These are phyloP conservation scores for Aspergillus sp. DNA, from an alignment of 2,329 filamentous ascomycete genomes.

Conservation along the genomic window DNA sequence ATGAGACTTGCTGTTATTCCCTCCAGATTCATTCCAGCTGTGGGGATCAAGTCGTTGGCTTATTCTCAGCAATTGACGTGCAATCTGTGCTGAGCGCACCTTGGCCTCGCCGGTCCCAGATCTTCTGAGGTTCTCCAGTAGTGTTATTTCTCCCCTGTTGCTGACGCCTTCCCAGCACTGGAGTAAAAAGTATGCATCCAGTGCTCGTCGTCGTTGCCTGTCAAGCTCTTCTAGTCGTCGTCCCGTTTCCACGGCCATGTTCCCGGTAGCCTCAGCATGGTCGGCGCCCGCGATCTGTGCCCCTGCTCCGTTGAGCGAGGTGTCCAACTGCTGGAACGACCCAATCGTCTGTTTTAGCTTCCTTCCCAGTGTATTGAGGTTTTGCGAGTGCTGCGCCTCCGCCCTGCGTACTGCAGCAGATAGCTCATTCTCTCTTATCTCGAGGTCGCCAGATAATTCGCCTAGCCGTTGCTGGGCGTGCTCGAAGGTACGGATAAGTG, in stretches of 20 bases:
- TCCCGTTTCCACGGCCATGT: conserved; percentile 90
- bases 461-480: conserved; percentile 56
- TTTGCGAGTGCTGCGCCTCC: conserved; percentile 88
- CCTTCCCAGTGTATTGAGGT: conserved; percentile 78
- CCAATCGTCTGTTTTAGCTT: conserved; percentile 91
- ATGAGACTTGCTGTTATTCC: conserved; percentile 53
- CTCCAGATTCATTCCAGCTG: conserved; percentile 61
- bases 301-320: conserved; percentile 68
- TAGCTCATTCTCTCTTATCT: conserved; percentile 86
- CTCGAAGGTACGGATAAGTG: conserved; percentile 93
- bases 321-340: conserved; percentile 86
- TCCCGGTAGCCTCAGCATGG: conserved; percentile 61
- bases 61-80: conserved; percentile 88
- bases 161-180: conserved; percentile 97
- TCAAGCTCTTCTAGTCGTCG: conserved; percentile 93
- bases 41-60: conserved; percentile 83
- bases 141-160: conserved; percentile 80
- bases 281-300: conserved; percentile 22
- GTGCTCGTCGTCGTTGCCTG: conserved; percentile 80
- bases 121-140: conserved; percentile 83
- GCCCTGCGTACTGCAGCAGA: conserved; percentile 86
- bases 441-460: conserved; percentile 70
- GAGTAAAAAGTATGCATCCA: conserved; percentile 92
- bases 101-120: conserved; percentile 88
- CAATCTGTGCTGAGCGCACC: conserved; percentile 89